These are phyloP conservation scores for Tylopilus vinaceipallidus DNA, from an alignment of 768 basidiomycete genomes.

Conservation along the genomic window DNA sequence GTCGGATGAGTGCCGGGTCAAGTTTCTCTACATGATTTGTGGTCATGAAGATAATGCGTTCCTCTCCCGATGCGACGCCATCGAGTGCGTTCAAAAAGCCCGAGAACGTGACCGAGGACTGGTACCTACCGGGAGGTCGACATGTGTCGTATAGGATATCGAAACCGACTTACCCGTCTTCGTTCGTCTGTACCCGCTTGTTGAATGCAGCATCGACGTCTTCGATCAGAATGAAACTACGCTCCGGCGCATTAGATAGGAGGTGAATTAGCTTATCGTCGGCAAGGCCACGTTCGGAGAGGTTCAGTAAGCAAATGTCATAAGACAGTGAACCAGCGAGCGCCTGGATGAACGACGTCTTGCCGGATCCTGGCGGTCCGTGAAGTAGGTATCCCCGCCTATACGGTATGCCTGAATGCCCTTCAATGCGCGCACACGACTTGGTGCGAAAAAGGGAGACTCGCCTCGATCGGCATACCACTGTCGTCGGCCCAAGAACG, in stretches of 20 bases:
- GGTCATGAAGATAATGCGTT: slow-evolving; percentile 98
- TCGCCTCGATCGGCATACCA: slow-evolving; percentile 97
- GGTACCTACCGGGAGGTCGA: slow-evolving; percentile 56
- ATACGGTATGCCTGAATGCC: slow-evolving; percentile 83
- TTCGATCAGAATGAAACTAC: slow-evolving; percentile 93
- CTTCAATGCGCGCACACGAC: slow-evolving; percentile 1
- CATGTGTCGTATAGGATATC: slow-evolving; percentile 5
- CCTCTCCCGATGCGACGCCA: slow-evolving; percentile 96
- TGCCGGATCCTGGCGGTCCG: slow-evolving; percentile 97
- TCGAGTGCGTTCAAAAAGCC: slow-evolving; percentile 96
- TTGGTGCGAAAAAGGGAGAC: slow-evolving; percentile 17
- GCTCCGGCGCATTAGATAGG: slow-evolving; percentile 88
- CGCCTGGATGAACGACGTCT: slow-evolving; percentile 98
- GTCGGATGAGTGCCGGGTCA: slow-evolving; percentile 93
- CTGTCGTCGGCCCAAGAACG: slow-evolving; percentile 77
- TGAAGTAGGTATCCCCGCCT: slow-evolving; percentile 92
- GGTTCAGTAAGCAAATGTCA: slow-evolving; percentile 93
- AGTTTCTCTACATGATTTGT: slow-evolving; percentile 92
- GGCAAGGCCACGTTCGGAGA: slow-evolving; percentile 92
- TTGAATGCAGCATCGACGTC: slow-evolving; percentile 98
- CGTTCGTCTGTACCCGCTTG: slow-evolving; percentile 83
- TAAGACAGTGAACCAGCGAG: slow-evolving; percentile 89
- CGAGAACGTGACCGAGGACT: slow-evolving; percentile 95
- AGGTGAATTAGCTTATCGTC: slow-evolving; percentile 97
- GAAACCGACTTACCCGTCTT: slow-evolving; percentile 73